Base-by-base conservation (phyloP, 2,329 filamentous ascomycete species). In the Colletotrichum falcatum region DNA sequence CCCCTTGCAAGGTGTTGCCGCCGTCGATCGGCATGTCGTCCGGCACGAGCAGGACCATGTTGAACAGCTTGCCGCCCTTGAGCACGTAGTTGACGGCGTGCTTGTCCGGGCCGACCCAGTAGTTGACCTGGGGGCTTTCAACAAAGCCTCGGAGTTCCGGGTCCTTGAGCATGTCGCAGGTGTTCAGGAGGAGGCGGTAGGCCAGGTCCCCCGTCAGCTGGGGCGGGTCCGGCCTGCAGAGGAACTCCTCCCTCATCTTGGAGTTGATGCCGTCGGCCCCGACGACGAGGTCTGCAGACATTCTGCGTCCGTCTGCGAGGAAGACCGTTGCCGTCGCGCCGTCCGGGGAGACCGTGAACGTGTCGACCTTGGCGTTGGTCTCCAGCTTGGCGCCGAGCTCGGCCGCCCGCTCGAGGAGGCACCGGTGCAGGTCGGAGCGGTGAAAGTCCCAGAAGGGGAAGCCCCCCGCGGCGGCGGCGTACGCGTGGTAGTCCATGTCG, bases 251-350 rank as follows among this genome's bases (percentile, higher is more conserved):
- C 14, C 66, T 48, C 1, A 74, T 51, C 18, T 61, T 68, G n/a
- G 79, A 81, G 63, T 83, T 81, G 26, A 83, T 75, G 5, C 84
- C 84, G 71, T 86, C 84, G 5, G 84, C 83, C 2, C 81, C 83
- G 37, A 86, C 76, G 30, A 85, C 77, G 1, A 85, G 70, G 65
- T 85, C 82, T 26, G 74, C 78, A 6, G 61, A 62, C n/a, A 80
- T 72, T 12, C 73, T 70, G 5, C 74, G 65, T 3, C 80, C 81
- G 20, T 74, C 73, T 1, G 49, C 42, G 48, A 73, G 69, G 49
- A 59, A 64, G 5, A 73, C 73, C 4, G 73, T 42, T 0, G 66
- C 46, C 3, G 62, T 49, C 7, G 49, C 28, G 14, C 55, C 18
- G 39, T 69, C 66, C 2, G 56, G 39, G 3, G 66, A 60, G 9